phyloP scores from a whole-genome alignment of 331 rosid species.

The Rhamnella rubrinervis region DNA sequence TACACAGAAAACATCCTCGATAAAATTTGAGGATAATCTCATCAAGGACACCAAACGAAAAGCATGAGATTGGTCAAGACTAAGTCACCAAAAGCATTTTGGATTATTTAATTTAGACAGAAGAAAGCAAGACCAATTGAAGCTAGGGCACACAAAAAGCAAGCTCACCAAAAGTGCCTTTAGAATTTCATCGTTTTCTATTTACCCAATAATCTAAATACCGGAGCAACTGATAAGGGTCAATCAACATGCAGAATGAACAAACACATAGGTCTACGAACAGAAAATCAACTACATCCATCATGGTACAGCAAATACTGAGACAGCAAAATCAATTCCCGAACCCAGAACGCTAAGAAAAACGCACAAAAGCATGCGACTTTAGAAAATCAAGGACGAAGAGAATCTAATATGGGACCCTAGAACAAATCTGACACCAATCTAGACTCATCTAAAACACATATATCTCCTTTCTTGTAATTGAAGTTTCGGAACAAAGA shows the following conservation, averaged over 20 bases:
- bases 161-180: background rate
- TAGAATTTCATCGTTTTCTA: background rate
- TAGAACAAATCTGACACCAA: slow-evolving; percentile 29
- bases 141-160: background rate
- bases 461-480: background rate
- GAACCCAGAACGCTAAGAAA: no score
- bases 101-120: no score
- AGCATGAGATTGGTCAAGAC: no score
- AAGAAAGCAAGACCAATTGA: no score
- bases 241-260: background rate
- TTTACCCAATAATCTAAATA: background rate
- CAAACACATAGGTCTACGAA: background rate
- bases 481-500: background rate
- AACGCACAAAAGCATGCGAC: slow-evolving; percentile 1
- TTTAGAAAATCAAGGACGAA: slow-evolving; percentile 8
- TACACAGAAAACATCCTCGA: no score
- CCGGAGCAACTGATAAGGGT: background rate
- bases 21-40: no score
- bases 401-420: slow-evolving; percentile 11
- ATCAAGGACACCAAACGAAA: no score
- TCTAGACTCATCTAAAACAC: slow-evolving; percentile 30
- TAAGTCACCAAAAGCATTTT: no score
- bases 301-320: no score
- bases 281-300: no score
- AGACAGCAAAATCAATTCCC: no score